phyloP scores from a whole-genome alignment of 2,329 filamentous ascomycete genomes.

The Pezicula carpinea region DNA sequence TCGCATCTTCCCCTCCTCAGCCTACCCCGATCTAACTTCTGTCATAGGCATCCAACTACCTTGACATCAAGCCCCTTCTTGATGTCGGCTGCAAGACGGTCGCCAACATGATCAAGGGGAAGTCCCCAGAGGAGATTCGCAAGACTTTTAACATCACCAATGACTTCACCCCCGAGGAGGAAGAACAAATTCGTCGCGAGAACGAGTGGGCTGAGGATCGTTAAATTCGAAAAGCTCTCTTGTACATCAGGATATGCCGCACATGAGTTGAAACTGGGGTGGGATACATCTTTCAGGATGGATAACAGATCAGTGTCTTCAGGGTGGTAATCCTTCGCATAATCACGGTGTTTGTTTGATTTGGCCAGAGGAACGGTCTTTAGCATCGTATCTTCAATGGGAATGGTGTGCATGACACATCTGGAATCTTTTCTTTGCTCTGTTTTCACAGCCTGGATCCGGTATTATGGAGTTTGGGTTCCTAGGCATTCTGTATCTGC shows the following conservation, averaged over 20 bases:
- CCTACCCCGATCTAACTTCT: slow-evolving; percentile 8
- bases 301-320: not conserved
- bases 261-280: too few relatives aligned
- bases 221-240: slow-evolving; percentile 34
- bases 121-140: slow-evolving; percentile 97
- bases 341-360: too few relatives aligned
- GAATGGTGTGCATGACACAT: too few relatives aligned
- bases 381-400: too few relatives aligned
- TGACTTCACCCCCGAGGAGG: slow-evolving; percentile 97
- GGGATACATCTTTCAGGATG: not conserved
- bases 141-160: slow-evolving; percentile 99
- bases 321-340: not conserved
- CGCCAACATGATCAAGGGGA: slow-evolving; percentile 99
- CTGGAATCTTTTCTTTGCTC: too few relatives aligned
- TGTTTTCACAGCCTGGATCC: too few relatives aligned
- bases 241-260: not conserved
- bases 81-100: slow-evolving; percentile 99
- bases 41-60: slow-evolving; percentile 85
- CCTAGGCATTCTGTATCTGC: too few relatives aligned
- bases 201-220: slow-evolving; percentile 90
- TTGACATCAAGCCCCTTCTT: slow-evolving; percentile 96
- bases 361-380: too few relatives aligned
- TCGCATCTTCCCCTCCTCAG: slow-evolving; percentile 14
- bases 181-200: slow-evolving; percentile 92
- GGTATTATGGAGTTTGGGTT: too few relatives aligned